Evolutionary conservation across 148 eudicot species (phyloP).

Genomic region (Selenicereus undatus): DNA sequence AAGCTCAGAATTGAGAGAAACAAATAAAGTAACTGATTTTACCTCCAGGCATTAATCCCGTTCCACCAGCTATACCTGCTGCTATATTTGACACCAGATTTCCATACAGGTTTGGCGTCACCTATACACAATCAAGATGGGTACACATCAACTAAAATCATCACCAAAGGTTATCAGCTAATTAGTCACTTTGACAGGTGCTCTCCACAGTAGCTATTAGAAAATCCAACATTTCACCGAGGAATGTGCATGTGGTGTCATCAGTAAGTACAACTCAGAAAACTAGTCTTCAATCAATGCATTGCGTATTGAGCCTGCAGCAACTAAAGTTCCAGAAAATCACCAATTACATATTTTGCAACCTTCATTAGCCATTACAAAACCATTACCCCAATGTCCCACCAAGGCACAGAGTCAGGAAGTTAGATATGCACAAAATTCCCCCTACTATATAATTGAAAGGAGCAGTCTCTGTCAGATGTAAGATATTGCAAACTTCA

Average conservation of each 20-base stretch:
- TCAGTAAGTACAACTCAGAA: background rate
- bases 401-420: background rate
- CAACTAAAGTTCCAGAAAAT: background rate
- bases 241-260: background rate
- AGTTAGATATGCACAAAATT: background rate
- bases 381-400: background rate
- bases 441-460: background rate
- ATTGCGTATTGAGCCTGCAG: background rate
- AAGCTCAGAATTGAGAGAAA: background rate
- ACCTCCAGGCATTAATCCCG: constrained; percentile 65
- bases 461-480: background rate
- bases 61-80: constrained; percentile 60
- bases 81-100: constrained; percentile 55
- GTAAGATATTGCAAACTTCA: background rate
- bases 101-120: constrained; percentile 58
- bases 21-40: constrained; percentile 3
- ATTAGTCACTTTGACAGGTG: background rate
- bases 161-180: background rate
- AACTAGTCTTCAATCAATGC: background rate
- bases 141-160: background rate
- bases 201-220: background rate
- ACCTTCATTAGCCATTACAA: background rate
- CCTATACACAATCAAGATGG: constrained; percentile 23
- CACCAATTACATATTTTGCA: background rate
- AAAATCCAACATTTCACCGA: background rate